Percentiles rank a stretch among this genome's conserved stretches.
phyloP scores from a whole-genome alignment of 2,329 filamentous ascomycete genomes.

The Talaromyces albobiverticillius region DNA sequence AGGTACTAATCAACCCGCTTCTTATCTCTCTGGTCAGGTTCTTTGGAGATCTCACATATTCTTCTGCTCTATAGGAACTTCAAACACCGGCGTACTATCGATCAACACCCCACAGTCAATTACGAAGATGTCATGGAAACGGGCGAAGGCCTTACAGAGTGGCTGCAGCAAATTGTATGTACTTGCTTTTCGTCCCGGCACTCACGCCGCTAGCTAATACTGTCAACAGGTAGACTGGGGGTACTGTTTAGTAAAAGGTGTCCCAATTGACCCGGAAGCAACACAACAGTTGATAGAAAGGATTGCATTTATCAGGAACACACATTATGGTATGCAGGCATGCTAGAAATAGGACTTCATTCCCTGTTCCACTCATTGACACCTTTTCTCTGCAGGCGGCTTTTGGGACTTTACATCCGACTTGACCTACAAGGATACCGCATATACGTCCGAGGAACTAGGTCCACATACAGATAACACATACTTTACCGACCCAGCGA shows the following conservation, averaged over 20 bases:
- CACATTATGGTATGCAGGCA: slow-evolving; percentile 74
- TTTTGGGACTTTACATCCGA: slow-evolving; percentile 89
- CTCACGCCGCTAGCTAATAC: not conserved
- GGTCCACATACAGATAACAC: slow-evolving; percentile 90
- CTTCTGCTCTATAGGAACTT: slow-evolving; percentile 14
- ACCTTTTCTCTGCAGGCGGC: slow-evolving; percentile 43
- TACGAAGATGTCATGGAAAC: slow-evolving; percentile 61
- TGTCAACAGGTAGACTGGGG: slow-evolving; percentile 62
- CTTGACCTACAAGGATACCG: slow-evolving; percentile 81
- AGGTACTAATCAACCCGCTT: slow-evolving; percentile 23
- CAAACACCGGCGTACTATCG: slow-evolving; percentile 40
- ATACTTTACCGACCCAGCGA: slow-evolving; percentile 90
- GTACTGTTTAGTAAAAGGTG: slow-evolving; percentile 72
- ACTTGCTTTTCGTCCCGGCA: not conserved
- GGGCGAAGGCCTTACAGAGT: slow-evolving; percentile 55
- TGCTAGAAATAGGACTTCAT: not conserved
- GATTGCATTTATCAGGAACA: slow-evolving; percentile 83
- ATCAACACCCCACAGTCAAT: slow-evolving; percentile 56
- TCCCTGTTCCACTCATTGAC: slow-evolving; percentile 8
- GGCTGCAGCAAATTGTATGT: slow-evolving; percentile 61
- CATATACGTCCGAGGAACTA: slow-evolving; percentile 82
- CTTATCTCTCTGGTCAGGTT: slow-evolving; percentile 1
- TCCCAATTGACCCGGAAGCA: slow-evolving; percentile 65
- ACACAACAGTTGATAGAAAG: slow-evolving; percentile 73
- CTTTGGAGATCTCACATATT: not conserved